Evolutionary conservation across 805 yeast genomes (phyloP).

Genomic region (Wickerhamomyces sydowiorum): DNA sequence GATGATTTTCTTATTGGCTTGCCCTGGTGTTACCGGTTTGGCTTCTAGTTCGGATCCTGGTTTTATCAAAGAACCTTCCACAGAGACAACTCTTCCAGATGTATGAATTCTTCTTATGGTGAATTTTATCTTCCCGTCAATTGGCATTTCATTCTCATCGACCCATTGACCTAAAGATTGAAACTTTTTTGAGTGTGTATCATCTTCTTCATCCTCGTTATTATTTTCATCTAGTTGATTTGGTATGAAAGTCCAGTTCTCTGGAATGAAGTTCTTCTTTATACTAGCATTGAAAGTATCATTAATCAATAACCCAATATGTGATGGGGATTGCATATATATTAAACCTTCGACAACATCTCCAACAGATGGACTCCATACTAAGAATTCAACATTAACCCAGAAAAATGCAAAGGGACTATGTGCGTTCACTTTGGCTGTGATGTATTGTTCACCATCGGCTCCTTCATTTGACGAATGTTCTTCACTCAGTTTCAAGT

Average conservation of each 20-base stretch:
- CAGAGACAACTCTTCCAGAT: conserved; percentile 75
- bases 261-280: conserved; percentile 80
- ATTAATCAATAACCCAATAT: conserved; percentile 83
- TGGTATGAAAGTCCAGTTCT: conserved; percentile 78
- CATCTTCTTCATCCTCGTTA: conserved; percentile 18
- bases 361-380: conserved; percentile 90
- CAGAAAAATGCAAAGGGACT: conserved; percentile 89
- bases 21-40: conserved; percentile 40
- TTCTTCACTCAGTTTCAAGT: conserved; percentile 48
- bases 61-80: conserved; percentile 71
- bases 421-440: conserved; percentile 61
- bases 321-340: conserved; percentile 92
- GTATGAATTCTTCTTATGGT: conserved; percentile 66
- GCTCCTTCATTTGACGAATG: conserved; percentile 28
- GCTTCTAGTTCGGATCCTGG: conserved; percentile 42
- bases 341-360: conserved; percentile 82
- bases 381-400: conserved; percentile 74
- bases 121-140: conserved; percentile 81
- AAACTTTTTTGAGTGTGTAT: conserved; percentile 23
- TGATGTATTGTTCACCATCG: conserved; percentile 31
- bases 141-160: conserved; percentile 63
- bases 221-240: conserved; percentile 58
- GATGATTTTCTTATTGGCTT: conserved; percentile 36
- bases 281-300: conserved; percentile 95
- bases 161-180: conserved; percentile 83